Evolutionary conservation across 2,329 filamentous ascomycete genomes (phyloP), one percentile per base, ranked within the genome.

Genomic region (Colletotrichum sp.): DNA sequence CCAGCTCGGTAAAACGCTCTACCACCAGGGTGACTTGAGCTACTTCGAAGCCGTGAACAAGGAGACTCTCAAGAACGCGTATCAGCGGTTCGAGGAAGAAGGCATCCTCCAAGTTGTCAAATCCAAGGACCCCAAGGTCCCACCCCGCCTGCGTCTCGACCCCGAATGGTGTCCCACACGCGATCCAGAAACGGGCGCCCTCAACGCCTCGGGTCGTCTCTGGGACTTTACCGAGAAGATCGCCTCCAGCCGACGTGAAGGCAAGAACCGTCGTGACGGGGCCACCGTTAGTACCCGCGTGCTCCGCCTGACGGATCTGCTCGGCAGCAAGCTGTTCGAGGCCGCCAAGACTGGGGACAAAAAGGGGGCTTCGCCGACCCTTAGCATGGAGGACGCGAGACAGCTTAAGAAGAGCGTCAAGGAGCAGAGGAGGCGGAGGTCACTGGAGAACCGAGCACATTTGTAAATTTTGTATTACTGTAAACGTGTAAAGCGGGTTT

Each of bases 41-140:
- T 99, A 99, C 86, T 99, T 98, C 80, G 97, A 99, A 86, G 96
- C 97, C 4, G 96, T 99, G 78, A 99, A 99, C 88, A 98, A 98
- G 81, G 96, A 99, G 84, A 98, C 96, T 0, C 90, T 99, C 72
- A 98, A 97, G 82, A 99, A 99, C 84, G 94, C 96, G 0, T 98
- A 96, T 85, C 90, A 92, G 49, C 92, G 95, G 18, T 98, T 98
- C 81, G 93, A 96, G 80, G 95, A 98, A 81, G 96, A 99, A 80
- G 95, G 96, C 10, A 98, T 99, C 78, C 89, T 99, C 72, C 87
- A 95, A 60, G 90, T 96, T 1, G 89, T 94, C 34, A 95, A 94
- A 80, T 89, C 89, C 71, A 93, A 93, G 80, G 93, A 94, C 77
- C 80, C 89, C 36, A 93, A 93, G 78, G 85, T 89, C 2, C 90